A percentile compares a stretch with the other conserved stretches of the same genome.
These are phyloP conservation scores for Fusarium vanettenii DNA, from an alignment of 2,329 filamentous ascomycete genomes.

Conservation along the genomic window DNA sequence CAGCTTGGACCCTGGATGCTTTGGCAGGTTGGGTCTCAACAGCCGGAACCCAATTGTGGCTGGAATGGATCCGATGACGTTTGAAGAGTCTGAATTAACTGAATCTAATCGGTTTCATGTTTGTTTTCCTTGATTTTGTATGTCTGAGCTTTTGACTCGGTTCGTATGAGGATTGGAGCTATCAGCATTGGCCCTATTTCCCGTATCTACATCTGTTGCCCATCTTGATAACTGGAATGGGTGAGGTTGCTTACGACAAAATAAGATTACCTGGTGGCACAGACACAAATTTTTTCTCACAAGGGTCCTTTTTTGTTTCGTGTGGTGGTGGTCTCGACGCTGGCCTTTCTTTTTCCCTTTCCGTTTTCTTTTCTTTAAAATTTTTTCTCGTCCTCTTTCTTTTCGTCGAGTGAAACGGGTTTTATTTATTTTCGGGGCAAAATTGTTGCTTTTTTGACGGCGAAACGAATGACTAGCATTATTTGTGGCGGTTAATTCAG, in stretches of 20 bases:
- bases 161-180: not conserved
- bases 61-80: conserved; percentile 23
- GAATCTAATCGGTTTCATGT: not conserved
- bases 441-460: not conserved
- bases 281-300: not conserved
- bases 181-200: not conserved
- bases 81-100: not conserved
- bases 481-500: not conserved
- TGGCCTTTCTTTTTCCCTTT: not conserved
- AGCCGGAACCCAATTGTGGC: conserved; percentile 12
- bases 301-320: not conserved
- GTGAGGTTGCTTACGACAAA: not conserved
- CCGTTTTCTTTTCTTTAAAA: not conserved
- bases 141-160: not conserved
- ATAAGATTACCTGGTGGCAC: not conserved
- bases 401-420: not conserved
- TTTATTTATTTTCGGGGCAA: not conserved
- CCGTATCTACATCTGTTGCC: not conserved
- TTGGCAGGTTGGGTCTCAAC: conserved; percentile 25
- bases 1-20: conserved; percentile 3
- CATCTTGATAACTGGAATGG: not conserved
- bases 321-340: not conserved
- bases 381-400: not conserved
- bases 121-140: not conserved
- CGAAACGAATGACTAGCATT: not conserved